phyloP scores from a whole-genome alignment of 2,329 filamentous ascomycete species.

The Teratosphaeria nubilosa region DNA sequence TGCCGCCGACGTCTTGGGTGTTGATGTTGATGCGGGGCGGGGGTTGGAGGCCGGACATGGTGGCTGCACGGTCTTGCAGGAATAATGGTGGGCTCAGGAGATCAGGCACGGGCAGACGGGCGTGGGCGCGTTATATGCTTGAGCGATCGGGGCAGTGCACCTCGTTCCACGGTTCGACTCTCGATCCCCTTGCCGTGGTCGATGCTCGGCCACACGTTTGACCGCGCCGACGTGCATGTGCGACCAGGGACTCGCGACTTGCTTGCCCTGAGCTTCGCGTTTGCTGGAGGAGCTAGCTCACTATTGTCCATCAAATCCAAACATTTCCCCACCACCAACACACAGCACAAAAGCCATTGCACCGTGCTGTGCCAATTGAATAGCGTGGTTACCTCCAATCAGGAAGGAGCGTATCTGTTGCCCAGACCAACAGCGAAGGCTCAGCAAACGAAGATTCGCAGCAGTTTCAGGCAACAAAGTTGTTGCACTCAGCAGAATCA shows the following conservation, averaged over 20 bases:
- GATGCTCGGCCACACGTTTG: neutral
- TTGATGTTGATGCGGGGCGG: conserved; percentile 15
- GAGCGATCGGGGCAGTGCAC: neutral
- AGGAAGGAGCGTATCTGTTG: neutral
- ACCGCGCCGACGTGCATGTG: neutral
- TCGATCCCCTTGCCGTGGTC: too few species aligned
- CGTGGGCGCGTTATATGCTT: neutral
- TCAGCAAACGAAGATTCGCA: neutral
- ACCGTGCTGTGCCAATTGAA: too few species aligned
- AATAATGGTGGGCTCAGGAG: neutral
- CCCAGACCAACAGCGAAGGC: neutral
- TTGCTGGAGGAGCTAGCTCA: neutral
- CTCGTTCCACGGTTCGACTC: neutral
- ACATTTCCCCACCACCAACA: too few species aligned
- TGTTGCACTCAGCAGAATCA: too few species aligned
- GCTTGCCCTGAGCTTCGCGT: neutral
- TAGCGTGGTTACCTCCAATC: neutral
- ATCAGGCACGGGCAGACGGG: neutral
- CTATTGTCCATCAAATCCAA: neutral
- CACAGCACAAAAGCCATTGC: too few species aligned
- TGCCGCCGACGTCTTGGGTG: conserved; percentile 18
- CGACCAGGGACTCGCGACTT: neutral
- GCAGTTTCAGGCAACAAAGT: neutral
- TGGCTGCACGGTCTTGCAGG: neutral
- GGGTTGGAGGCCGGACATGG: conserved; percentile 20